These are phyloP conservation scores for Ustilago xerochloae DNA, from an alignment of 1,284 basidiomycete species.

Conservation along the genomic window DNA sequence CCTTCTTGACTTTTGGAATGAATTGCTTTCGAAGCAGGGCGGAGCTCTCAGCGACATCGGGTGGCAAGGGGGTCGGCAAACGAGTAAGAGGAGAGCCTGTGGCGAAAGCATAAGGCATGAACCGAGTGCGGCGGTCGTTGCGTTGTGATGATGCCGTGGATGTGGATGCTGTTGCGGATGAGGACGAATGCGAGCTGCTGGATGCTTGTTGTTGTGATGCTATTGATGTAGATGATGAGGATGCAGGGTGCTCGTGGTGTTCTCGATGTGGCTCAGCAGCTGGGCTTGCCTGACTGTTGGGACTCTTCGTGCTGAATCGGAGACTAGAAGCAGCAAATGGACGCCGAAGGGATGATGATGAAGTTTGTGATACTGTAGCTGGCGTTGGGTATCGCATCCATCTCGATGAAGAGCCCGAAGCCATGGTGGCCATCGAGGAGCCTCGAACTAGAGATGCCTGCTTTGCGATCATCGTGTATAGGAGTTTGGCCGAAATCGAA, in stretches of 20 bases:
- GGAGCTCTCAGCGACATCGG: slow-evolving; percentile 40
- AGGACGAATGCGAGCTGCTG: slow-evolving; percentile 2
- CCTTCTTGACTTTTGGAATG: slow-evolving; percentile 15
- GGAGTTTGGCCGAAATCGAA: too few relatives aligned
- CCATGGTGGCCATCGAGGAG: slow-evolving; percentile 22
- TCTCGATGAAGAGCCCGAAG: slow-evolving; percentile 14
- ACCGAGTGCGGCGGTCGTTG: slow-evolving; percentile 20
- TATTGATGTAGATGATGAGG: slow-evolving; percentile 19
- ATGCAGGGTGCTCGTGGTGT: slow-evolving; percentile 20
- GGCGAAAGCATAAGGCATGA: slow-evolving; percentile 40
- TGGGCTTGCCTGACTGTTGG: slow-evolving; percentile 36
- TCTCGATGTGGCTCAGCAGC: slow-evolving; percentile 36
- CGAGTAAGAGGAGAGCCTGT: slow-evolving; percentile 41
- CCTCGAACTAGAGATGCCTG: slow-evolving; percentile 27
- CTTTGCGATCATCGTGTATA: slow-evolving; percentile 34
- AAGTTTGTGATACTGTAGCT: slow-evolving; percentile 6
- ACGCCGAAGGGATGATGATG: neutral
- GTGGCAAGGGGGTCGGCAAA: slow-evolving; percentile 46
- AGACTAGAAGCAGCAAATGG: neutral
- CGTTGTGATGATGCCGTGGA: slow-evolving; percentile 20
- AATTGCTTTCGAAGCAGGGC: slow-evolving; percentile 25
- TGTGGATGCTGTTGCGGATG: slow-evolving; percentile 8
- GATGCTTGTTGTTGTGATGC: slow-evolving; percentile 1
- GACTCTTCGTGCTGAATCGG: slow-evolving; percentile 29
- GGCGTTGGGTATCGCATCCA: slow-evolving; percentile 11